Evolutionary conservation across 2,329 filamentous ascomycete genomes (phyloP).

Genomic region (Exserohilum turcica): DNA sequence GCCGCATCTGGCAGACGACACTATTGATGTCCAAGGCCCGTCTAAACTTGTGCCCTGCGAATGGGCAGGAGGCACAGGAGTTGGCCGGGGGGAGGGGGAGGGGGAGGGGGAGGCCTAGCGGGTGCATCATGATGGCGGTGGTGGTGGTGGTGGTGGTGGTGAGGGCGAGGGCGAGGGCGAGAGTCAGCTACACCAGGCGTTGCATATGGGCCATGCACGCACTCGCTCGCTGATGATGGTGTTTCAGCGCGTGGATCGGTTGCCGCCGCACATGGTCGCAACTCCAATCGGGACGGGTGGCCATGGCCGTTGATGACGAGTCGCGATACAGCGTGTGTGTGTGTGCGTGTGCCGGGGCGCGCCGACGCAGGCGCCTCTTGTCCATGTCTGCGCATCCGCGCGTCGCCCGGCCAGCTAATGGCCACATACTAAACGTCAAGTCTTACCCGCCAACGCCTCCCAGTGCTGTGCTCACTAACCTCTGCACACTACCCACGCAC

Average conservation of each 20-base stretch:
- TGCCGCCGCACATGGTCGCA: slow-evolving; percentile 1
- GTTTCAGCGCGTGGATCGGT: slow-evolving; percentile 8
- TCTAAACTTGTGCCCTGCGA: no score
- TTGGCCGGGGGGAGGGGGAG: background rate
- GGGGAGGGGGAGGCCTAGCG: background rate
- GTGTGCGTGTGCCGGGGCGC: no score
- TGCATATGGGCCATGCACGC: background rate
- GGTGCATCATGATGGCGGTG: background rate
- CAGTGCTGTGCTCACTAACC: no score
- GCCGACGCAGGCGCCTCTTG: background rate
- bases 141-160: no score
- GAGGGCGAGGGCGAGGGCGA: background rate
- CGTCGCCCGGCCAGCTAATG: slow-evolving; percentile 2
- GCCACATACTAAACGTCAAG: no score
- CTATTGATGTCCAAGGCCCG: no score
- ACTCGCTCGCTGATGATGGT: background rate
- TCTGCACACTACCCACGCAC: no score
- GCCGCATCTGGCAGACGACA: no score
- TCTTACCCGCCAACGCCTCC: no score
- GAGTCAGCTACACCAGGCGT: background rate
- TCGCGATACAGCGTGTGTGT: no score
- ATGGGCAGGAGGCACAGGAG: no score
- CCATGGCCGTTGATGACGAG: slow-evolving; percentile 12
- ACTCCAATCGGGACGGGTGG: slow-evolving; percentile 10
- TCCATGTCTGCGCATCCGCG: slow-evolving; percentile 3